Base-by-base conservation (phyloP, 345 rosid species). In the Pistacia vera region DNA sequence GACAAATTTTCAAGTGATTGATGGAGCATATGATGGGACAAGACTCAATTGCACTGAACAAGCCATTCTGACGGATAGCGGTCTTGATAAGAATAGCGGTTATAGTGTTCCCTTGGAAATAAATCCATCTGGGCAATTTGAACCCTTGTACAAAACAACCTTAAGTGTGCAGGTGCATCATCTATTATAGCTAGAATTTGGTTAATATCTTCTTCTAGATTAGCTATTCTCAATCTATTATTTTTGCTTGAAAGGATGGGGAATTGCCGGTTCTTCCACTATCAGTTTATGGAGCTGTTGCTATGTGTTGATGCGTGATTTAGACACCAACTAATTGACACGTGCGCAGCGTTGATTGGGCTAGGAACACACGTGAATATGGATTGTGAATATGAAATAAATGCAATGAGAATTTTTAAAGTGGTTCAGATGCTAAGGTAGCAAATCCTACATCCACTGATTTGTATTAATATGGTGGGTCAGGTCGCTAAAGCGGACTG, bases 61-160 rank as follows among this genome's bases (percentile, higher is more conserved):
- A 84, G 98, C 96, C 58, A 79, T 95, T 68, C 83, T 95, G 51
- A 82, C 92, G 49, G 94, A 92, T 28, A 87, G 63, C 56, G 86
- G 90, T 54, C 72, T 46, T 41, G 87, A 83, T 73, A 92, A 93
- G 80, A 90, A 74, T 8, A 74, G 46, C 13, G 89, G 88, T 74
- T 88, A 83, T 72, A 88, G 86, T 75, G 90, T 89, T 81, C 99
- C 98, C 3, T 79, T 95, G 77, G 98, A 95, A 78, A 84, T 93
- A 80, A 92, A 81, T 97, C 98, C 93, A 5, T 89, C 98, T 1
- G 98, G 96, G 44, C 98, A 95, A 71, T 95, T 95, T 60, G 99
- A 93, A 83, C 99, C 99, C 51, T 84, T 93, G 79, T 95, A 95
- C 85, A 89, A 81, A 81, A 91, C 99, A 75, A 80, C 86, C 11